Evolutionary conservation across 768 basidiomycete genomes (phyloP), one percentile per base, ranked within the genome.

Genomic region (Lyophyllum decastes): DNA sequence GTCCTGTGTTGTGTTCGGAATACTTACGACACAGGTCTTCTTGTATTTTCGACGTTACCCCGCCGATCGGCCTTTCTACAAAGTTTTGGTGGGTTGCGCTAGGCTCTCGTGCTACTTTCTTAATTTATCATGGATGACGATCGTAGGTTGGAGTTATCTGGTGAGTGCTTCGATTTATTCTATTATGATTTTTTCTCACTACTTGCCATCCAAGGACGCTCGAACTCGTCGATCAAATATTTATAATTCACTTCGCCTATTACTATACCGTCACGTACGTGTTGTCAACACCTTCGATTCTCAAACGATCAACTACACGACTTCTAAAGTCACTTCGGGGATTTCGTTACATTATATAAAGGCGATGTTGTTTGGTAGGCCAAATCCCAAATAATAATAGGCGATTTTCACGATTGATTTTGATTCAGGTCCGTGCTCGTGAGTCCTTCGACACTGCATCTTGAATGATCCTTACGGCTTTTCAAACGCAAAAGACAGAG

Each of bases 261-360:
- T 81, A 70, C 56, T 88, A 86, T 64, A 66, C 77, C 0, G 69
- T 87, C 63, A 76, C 75, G 86, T 85, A 66, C 55, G 84, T 54
- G 2, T 14, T 70, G 34, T 19, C 24, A 17, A 7, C 4, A 24
- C 5, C 41, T 25, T 41, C 21, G n/a, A 46, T 34, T 8, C 7
- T 17, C 24, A 24, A 44, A 26, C 44, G 21, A 34, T 7, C 49
- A 58, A 44, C 63, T 25, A 67, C 48, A 34, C 44, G 45, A 9
- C 19, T 27, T 48, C 25, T 14, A 16, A 19, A 83, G 81, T 34
- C 72, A 82, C 56, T 82, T 66, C 57, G 44, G 62, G 25, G 54
- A 76, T 40, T 57, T 74, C 1, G 0, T 56, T 1, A 68, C 63
- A 1, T 56, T 76, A 33, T 25, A 75, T 22, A 66, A 55, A 14